Evolutionary conservation across 768 basidiomycete species (phyloP).

Genomic region (Boletus rubroflammeus): DNA sequence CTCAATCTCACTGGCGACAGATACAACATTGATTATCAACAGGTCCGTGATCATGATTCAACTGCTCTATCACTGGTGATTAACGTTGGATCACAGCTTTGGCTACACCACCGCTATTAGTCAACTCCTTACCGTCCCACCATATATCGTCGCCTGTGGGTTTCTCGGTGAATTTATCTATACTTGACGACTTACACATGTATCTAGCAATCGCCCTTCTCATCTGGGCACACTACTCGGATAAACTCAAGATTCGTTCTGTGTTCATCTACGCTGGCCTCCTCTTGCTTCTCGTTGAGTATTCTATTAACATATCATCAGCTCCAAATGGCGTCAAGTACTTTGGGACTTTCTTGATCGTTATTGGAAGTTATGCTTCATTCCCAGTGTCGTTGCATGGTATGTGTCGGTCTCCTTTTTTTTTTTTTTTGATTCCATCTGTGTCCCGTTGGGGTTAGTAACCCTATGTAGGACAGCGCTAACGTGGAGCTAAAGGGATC

Average conservation of each 20-base stretch:
- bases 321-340: conserved; percentile 56
- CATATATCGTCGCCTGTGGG: conserved; percentile 61
- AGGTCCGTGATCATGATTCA: conserved; percentile 29
- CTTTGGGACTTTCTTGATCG: conserved; percentile 67
- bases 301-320: conserved; percentile 40
- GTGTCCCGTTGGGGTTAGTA: too few relatives aligned
- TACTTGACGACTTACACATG: not conserved
- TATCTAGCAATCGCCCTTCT: conserved; percentile 47
- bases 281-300: conserved; percentile 53
- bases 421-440: too few relatives aligned
- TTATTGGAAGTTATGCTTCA: conserved; percentile 58
- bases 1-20: conserved; percentile 53
- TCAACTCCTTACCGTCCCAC: conserved; percentile 66
- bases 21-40: conserved; percentile 66
- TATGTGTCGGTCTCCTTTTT: too few relatives aligned
- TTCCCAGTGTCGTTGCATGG: too few relatives aligned
- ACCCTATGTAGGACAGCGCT: too few relatives aligned
- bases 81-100: conserved; percentile 39
- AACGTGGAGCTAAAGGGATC: too few relatives aligned
- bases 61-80: not conserved
- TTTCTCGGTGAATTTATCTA: not conserved
- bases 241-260: conserved; percentile 51
- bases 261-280: conserved; percentile 57
- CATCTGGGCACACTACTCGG: conserved; percentile 54
- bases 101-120: conserved; percentile 54